Conservation (phyloP, 2,329 filamentous ascomycete species). For the Pseudogymnoascus sp. region DNA sequence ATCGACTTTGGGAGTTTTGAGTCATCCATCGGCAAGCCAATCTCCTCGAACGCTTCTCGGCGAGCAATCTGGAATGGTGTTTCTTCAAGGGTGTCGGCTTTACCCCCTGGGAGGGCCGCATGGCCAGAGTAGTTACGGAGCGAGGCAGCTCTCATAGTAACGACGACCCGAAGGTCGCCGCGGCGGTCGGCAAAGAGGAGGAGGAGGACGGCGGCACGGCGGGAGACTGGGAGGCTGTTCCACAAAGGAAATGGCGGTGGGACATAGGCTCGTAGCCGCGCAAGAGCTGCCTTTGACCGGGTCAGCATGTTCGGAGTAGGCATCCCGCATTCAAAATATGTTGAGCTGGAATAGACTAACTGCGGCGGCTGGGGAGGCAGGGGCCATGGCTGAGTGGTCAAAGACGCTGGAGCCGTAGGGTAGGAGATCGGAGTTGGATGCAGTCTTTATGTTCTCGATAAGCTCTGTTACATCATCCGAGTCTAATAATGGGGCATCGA, state of each 20-base stretch:
- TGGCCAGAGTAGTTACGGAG: conserved; percentile 71
- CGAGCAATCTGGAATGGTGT: conserved; percentile 74
- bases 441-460: conserved; percentile 25
- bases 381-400: conserved; percentile 29
- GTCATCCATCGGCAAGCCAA: conserved; percentile 73
- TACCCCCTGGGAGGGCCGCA: conserved; percentile 78
- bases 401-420: conserved; percentile 18
- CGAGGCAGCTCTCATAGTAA: conserved; percentile 60
- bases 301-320: conserved; percentile 13
- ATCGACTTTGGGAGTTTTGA: conserved; percentile 66
- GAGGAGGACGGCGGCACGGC: conserved; percentile 79
- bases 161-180: conserved; percentile 68
- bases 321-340: background rate
- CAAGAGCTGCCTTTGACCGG: conserved; percentile 33
- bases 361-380: conserved; percentile 24
- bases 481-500: background rate
- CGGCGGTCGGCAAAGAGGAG: conserved; percentile 77
- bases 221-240: conserved; percentile 53
- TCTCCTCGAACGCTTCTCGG: conserved; percentile 87
- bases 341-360: conserved; percentile 20
- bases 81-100: conserved; percentile 51
- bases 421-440: conserved; percentile 18
- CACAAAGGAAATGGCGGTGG: conserved; percentile 55
- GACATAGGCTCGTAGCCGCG: conserved; percentile 53
- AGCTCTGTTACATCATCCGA: conserved; percentile 21